Conservation (phyloP, 176 grass and related monocot genomes). For the Rhynchospora pubera region DNA sequence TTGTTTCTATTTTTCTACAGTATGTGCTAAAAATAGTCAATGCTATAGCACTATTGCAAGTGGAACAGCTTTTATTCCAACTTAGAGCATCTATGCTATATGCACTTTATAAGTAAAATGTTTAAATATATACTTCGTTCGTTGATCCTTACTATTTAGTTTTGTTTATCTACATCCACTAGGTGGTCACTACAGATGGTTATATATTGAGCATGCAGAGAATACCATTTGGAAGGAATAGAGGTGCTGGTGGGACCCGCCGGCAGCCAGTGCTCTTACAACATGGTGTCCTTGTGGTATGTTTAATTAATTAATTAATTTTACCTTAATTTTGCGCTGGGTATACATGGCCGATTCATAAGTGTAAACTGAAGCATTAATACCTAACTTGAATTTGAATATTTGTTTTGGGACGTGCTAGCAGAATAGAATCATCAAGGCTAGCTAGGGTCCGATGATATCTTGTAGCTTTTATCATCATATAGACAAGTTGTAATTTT, state of each 20-base stretch:
- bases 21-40: not conserved
- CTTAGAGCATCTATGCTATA: not conserved
- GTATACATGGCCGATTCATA: no score
- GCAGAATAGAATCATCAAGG: no score
- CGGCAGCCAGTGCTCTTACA: slow-evolving; percentile 77
- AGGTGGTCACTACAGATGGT: slow-evolving; percentile 71
- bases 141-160: not conserved
- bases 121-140: not conserved
- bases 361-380: no score
- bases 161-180: not conserved
- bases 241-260: not conserved
- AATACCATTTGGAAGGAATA: slow-evolving; percentile 38
- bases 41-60: not conserved
- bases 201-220: slow-evolving; percentile 71
- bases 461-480: no score
- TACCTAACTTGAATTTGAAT: no score
- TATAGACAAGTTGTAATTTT: no score
- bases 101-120: not conserved
- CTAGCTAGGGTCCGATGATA: no score
- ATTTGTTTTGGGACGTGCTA: no score
- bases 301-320: not conserved
- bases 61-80: not conserved
- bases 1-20: not conserved
- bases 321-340: not conserved
- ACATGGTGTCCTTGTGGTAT: slow-evolving; percentile 75